These are phyloP conservation scores for Flaveria floridana DNA, from an alignment of 140 eudicot genomes.

Conservation along the genomic window DNA sequence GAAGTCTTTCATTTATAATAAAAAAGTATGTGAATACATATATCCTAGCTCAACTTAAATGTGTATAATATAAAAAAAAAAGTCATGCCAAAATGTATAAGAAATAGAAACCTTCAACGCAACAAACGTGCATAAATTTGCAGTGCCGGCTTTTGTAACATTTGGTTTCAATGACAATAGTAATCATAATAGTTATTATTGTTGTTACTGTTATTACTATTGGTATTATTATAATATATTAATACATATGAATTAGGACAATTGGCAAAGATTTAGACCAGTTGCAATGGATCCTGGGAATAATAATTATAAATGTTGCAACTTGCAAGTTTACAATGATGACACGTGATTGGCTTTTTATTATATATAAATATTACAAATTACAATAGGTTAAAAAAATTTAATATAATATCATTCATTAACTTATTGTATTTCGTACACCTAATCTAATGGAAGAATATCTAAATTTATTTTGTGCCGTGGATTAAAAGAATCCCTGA, in stretches of 20 bases:
- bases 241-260: conserved; percentile 4
- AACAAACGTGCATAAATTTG: conserved; percentile 13
- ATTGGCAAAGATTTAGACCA: not conserved
- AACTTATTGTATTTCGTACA: not conserved
- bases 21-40: not conserved
- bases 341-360: conserved; percentile 10
- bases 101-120: not conserved
- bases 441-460: not conserved
- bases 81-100: not conserved
- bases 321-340: not conserved
- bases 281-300: conserved; percentile 7
- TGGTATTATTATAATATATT: not conserved
- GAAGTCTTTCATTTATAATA: not conserved
- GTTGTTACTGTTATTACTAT: not conserved
- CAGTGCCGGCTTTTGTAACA: conserved; percentile 10
- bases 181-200: too few relatives aligned
- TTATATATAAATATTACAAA: conserved; percentile 4
- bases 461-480: not conserved
- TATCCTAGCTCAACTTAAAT: not conserved
- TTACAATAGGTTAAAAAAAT: not conserved
- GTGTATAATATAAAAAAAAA: too few relatives aligned
- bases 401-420: not conserved
- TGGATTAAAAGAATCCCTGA: conserved; percentile 12
- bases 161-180: not conserved
- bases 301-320: not conserved